Evolutionary conservation across 2,329 filamentous ascomycete species (phyloP).

Genomic region (Colletotrichum sp.): DNA sequence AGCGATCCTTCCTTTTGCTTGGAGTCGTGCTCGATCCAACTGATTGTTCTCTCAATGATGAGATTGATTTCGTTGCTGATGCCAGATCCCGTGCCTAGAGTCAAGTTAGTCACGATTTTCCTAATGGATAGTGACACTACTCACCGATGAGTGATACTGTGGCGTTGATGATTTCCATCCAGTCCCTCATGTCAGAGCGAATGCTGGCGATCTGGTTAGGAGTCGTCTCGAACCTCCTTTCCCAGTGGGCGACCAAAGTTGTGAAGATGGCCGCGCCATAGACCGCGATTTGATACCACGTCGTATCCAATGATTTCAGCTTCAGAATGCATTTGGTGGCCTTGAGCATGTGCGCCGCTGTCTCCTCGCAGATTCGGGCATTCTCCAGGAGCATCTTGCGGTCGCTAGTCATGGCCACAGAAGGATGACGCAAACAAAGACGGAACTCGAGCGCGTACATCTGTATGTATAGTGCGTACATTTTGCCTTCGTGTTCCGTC

Average conservation of each 20-base stretch:
- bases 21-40: constrained; percentile 55
- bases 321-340: constrained; percentile 64
- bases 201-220: constrained; percentile 64
- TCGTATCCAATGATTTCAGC: constrained; percentile 75
- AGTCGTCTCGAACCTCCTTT: constrained; percentile 66
- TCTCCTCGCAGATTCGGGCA: constrained; percentile 69
- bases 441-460: constrained; percentile 62
- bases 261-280: constrained; percentile 78
- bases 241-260: constrained; percentile 71
- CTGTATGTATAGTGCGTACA: constrained; percentile 61
- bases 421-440: constrained; percentile 66
- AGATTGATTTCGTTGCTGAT: constrained; percentile 49
- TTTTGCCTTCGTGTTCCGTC: constrained; percentile 43
- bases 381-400: constrained; percentile 64
- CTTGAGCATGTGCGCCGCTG: constrained; percentile 67
- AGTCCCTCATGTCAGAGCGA: constrained; percentile 70
- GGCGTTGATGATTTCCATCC: constrained; percentile 72
- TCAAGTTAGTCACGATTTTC: constrained; percentile 2
- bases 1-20: constrained; percentile 28
- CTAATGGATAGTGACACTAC: constrained; percentile 18
- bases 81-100: constrained; percentile 47
- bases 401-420: constrained; percentile 61
- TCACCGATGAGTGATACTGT: constrained; percentile 71
- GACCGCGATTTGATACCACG: constrained; percentile 77
- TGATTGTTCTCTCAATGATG: constrained; percentile 57